Evolutionary conservation across 331 rosid genomes (phyloP).

Genomic region (Malus hybrid): DNA sequence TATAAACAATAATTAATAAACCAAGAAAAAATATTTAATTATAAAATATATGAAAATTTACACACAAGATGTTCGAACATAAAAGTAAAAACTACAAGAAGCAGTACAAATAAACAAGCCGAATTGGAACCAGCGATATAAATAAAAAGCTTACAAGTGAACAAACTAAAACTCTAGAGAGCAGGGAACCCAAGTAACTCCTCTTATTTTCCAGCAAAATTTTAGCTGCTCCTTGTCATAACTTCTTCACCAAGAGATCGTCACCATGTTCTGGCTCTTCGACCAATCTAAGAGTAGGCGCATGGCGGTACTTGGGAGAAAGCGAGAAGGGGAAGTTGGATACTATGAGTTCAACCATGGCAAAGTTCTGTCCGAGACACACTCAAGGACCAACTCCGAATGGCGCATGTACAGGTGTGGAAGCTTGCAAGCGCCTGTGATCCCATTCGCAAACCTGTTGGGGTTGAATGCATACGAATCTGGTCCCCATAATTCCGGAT

Average conservation of each 20-base stretch:
- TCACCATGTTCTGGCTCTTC: constrained; percentile 36
- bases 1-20: too few relatives aligned
- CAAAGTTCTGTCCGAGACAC: constrained; percentile 22
- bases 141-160: too few relatives aligned
- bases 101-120: too few relatives aligned
- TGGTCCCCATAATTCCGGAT: constrained; percentile 27
- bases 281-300: constrained; percentile 17
- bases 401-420: constrained; percentile 46
- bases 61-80: too few relatives aligned
- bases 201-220: too few relatives aligned
- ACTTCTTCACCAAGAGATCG: constrained; percentile 22
- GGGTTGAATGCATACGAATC: constrained; percentile 31
- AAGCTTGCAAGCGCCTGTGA: constrained; percentile 28
- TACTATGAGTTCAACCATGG: constrained; percentile 36
- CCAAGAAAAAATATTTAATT: too few relatives aligned
- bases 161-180: too few relatives aligned
- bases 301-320: constrained; percentile 27
- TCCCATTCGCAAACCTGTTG: constrained; percentile 38
- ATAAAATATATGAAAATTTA: too few relatives aligned
- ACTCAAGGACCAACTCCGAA: constrained; percentile 40
- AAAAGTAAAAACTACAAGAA: too few relatives aligned
- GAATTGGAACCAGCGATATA: too few relatives aligned
- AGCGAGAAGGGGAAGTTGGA: constrained; percentile 28
- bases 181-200: too few relatives aligned
- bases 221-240: not conserved